Evolutionary conservation across 805 yeast species (phyloP), one percentile per base, ranked within the genome.

Genomic region (Candida tallmaniae): DNA sequence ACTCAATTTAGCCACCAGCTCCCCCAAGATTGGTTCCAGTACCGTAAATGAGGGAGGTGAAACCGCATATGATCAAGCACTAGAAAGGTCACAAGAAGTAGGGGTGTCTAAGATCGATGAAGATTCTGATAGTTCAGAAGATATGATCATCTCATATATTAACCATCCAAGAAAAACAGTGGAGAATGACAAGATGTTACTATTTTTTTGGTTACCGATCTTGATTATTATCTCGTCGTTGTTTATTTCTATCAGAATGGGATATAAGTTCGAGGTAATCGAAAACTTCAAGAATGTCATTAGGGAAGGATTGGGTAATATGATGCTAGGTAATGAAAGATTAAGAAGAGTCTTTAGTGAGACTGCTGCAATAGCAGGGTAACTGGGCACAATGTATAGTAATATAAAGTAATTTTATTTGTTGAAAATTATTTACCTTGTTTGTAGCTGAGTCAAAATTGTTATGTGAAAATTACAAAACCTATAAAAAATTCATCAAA

Each of bases 131-230:
- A 60, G 68, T 15, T 61, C 68, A 0, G 73, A 67, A 37, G 73
- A 67, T 38, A 51, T 66, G 60, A 64, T 62, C 7, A 51, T 66
- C 5, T 53, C 68, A n/a, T 62, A 58, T 38, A 58, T 66, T 29
- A 61, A 66, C 45, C 67, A 58, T 37, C 68, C 71, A 5, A 49
- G 74, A 17, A 73, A 72, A 46, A 61, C 76, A 0, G 62, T 74
- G 23, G 69, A 67, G 47, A 83, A 86, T 49, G 97, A 89, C 58
- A 81, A 76, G 51, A 82, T 87, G 85, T 67, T 89, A 43, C 62
- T 86, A 41, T 85, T 89, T 55, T 88, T 89, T 71, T 89, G 97
- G 97, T 60, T 88, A 38, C 97, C 97, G 10, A 71, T 84, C 24
- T 59, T 76, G 54, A 60, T 86, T 34, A 46, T 80, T 14, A 53